Base-by-base conservation (phyloP, 129 eudicot species). In the Chrysanthemum lavandulifolium region DNA sequence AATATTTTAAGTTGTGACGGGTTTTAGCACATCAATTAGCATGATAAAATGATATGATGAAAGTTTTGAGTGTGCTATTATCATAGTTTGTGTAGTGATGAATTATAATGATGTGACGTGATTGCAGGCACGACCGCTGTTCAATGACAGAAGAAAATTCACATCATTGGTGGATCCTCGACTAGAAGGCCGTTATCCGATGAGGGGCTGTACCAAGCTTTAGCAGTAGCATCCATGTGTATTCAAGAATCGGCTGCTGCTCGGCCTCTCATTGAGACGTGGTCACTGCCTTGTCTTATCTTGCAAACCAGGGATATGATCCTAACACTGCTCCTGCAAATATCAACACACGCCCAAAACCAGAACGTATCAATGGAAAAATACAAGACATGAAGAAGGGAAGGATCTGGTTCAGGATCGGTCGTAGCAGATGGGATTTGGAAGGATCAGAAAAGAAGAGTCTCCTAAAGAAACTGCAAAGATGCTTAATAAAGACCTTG, bases 221-320 rank as follows among this genome's bases (percentile, higher is more conserved):
- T 80, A 56, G 90, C 87, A 0, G 85, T 88, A 2, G 81, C 90
- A 58, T 69, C 79, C 12, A 85, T 82, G 83, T 88, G 95, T 61
- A 81, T 88, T 50, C 87, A 80, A 48, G 90, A 82, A 15, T 76
- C 80, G 66, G 81, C 88, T 21, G 76, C 65, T 29, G 71, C 62
- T 10, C 77, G 95, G 13, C 95, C 95, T 19, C 67, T 59, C 47
- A 85, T 83, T 47, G 76, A 13, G 87, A 88, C 16, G 86, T 88
- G 60, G 86, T 85, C 6, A 93, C 97, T 48, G 98, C 98, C 21
- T 84, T 93, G 1, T 90, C 97, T 13, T 93, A 87, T 80, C 86
- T 93, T 47, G 96, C 90, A 67, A 93, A 85, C 81, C 96, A 93
- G 47, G 84, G 87, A 2, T 85, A 87, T 36, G 95, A 92, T 74